Evolutionary conservation across 129 eudicot genomes (phyloP).

Genomic region (Centrapalus pauciflorus): DNA sequence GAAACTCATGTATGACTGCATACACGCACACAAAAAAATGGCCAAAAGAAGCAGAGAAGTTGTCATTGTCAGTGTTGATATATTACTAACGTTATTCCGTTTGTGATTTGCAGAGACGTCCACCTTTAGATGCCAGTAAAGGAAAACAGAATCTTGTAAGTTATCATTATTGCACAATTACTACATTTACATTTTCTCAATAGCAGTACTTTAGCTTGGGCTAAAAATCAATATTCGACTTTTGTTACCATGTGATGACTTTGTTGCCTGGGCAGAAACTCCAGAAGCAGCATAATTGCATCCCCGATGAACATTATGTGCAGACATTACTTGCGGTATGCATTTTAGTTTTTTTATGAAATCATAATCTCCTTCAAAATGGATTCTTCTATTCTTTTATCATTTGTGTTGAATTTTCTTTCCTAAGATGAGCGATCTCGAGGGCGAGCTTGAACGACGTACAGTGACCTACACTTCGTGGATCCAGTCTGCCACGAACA

Average conservation of each 20-base stretch:
- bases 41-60: no score
- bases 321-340: slow-evolving; percentile 95
- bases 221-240: background rate
- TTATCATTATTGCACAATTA: slow-evolving; percentile 10
- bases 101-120: slow-evolving; percentile 73
- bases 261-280: slow-evolving; percentile 50
- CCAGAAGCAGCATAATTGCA: slow-evolving; percentile 94
- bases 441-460: slow-evolving; percentile 80
- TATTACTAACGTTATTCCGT: background rate
- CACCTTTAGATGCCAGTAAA: slow-evolving; percentile 51
- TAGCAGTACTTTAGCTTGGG: background rate
- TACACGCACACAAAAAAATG: background rate
- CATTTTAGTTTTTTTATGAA: background rate
- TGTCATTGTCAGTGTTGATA: background rate
- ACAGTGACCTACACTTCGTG: slow-evolving; percentile 86
- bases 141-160: slow-evolving; percentile 74
- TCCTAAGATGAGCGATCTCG: slow-evolving; percentile 71
- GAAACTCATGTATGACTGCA: no score
- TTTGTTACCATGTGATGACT: background rate
- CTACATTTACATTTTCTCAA: background rate
- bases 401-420: background rate
- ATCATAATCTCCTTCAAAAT: background rate
- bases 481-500: slow-evolving; percentile 59
- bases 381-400: background rate
- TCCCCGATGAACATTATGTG: slow-evolving; percentile 97